A percentile compares a stretch with the other conserved stretches of the same genome.
These are phyloP conservation scores for Fusarium marasasianum DNA, from an alignment of 2,329 filamentous ascomycete genomes.

Conservation along the genomic window DNA sequence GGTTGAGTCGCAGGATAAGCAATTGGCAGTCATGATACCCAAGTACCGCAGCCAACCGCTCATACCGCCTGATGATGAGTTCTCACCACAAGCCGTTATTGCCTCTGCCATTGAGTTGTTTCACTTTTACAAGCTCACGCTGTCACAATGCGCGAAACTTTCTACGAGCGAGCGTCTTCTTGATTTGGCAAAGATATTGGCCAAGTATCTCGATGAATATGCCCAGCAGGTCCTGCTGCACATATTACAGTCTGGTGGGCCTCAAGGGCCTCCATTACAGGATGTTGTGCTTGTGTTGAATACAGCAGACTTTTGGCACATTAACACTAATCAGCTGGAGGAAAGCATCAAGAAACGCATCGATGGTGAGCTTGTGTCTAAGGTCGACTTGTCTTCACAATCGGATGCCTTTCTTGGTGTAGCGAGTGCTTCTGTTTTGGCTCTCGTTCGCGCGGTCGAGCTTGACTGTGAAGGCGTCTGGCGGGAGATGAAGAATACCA, in stretches of 20 bases:
- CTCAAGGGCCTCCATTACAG: conserved; percentile 67
- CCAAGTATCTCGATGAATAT: conserved; percentile 94
- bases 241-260: conserved; percentile 68
- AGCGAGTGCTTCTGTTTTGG: conserved; percentile 84
- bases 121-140: conserved; percentile 91
- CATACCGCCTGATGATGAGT: conserved; percentile 86
- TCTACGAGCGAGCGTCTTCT: conserved; percentile 89
- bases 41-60: conserved; percentile 87
- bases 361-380: conserved; percentile 77
- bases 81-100: conserved; percentile 88
- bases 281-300: conserved; percentile 90
- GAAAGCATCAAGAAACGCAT: conserved; percentile 94
- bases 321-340: conserved; percentile 90
- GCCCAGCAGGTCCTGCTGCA: conserved; percentile 89
- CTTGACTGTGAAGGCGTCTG: conserved; percentile 84
- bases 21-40: conserved; percentile 84
- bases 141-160: conserved; percentile 95
- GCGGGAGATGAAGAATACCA: conserved; percentile 97
- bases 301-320: conserved; percentile 97
- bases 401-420: conserved; percentile 96
- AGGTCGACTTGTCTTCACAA: conserved; percentile 90
- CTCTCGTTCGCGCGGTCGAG: conserved; percentile 86
- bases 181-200: conserved; percentile 85
- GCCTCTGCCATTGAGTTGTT: conserved; percentile 96
- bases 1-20: conserved; percentile 95